Evolutionary conservation across 306 rosid genomes (phyloP), one percentile per base, ranked within the genome.

Genomic region (Glycine soja): DNA sequence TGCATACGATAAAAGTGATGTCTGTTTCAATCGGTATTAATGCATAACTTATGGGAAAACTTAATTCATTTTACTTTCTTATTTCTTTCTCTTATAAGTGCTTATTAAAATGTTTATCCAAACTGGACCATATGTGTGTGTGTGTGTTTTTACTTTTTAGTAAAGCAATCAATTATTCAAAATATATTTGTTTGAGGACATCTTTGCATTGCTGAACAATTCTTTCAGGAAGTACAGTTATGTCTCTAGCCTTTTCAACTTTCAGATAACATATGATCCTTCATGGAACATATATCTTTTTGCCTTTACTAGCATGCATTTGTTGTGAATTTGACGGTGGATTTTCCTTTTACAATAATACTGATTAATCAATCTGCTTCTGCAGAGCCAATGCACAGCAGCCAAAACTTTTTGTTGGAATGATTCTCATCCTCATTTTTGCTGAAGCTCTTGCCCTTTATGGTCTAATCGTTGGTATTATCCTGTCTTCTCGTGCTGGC

Each of bases 401-500:
- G 14, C 72, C 72, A 67, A 67, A 67, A 43, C 72, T 67, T 67
- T 67, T 67, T 67, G 72, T 67, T 67, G 72, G 72, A 43, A 67
- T 67, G 72, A 67, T 67, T 67, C 72, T 67, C 53, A 67, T 67
- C 32, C 72, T 67, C 53, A 67, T 67, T 15, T 67, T 67, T 67
- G 72, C 72, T 5, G 72, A 67, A 67, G 72, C 72, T 67, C 72
- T 67, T 43, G 72, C 72, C 14, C 72, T 67, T 9, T 67, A 67
- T 16, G 72, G 72, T 67, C 72, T 67, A 34, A 67, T 67, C 4
- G 72, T 67, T 10, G 72, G 53, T 67, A 67, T 67, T 67, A 67
- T 67, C 34, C 72, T 67, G 53, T 67, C 72, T 9, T 67, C 72
- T 67, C 72, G 72, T 15, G 72, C 72, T 67, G 72, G 72, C 72